Evolutionary conservation across 768 basidiomycete species (phyloP).

Genomic region (Lentinula guzmanii): DNA sequence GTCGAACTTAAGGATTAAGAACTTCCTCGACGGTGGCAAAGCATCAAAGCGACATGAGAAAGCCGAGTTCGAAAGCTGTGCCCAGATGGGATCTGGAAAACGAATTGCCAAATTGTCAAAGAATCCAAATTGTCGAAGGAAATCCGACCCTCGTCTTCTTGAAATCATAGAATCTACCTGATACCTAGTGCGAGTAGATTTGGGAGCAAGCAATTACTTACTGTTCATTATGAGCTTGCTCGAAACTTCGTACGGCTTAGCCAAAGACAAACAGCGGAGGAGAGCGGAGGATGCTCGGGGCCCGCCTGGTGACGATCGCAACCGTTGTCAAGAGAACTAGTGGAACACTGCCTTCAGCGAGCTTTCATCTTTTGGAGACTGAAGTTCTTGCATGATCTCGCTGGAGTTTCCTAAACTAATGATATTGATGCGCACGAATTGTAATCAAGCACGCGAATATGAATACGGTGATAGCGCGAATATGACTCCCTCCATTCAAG

Average conservation of each 20-base stretch:
- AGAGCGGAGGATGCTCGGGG: background rate
- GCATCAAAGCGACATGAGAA: background rate
- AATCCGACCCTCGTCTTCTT: background rate
- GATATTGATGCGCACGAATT: background rate
- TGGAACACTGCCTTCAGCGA: background rate
- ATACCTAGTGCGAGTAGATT: no score
- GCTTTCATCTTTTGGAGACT: background rate
- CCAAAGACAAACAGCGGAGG: no score
- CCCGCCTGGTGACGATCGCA: background rate
- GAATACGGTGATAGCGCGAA: background rate
- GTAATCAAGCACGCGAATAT: background rate
- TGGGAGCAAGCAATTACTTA: no score
- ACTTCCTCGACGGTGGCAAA: background rate
- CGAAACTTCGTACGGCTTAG: no score
- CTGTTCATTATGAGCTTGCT: no score
- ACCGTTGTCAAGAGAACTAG: background rate
- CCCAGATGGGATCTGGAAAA: background rate
- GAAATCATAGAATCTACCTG: background rate
- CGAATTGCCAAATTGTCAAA: background rate
- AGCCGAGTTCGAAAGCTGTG: background rate
- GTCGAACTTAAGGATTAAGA: background rate
- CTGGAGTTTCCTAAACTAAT: background rate
- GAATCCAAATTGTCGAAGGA: background rate
- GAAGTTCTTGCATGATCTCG: background rate
- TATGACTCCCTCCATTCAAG: background rate